These are phyloP conservation scores for Acacia acuminata DNA, from an alignment of 306 rosid species.

Conservation along the genomic window DNA sequence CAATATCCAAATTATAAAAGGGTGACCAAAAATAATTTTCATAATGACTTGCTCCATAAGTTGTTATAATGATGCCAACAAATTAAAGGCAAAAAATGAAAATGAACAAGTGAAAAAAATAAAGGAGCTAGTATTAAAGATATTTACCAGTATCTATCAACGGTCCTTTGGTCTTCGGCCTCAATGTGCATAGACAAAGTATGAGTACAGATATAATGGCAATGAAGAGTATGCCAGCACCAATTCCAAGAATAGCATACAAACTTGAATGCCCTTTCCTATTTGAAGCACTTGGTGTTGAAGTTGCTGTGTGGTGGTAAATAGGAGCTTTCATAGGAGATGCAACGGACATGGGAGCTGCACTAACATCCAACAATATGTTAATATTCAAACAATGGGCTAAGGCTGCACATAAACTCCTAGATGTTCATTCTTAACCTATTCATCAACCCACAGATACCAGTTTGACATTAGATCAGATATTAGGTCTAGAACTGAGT, in stretches of 20 bases:
- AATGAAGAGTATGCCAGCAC: constrained; percentile 67
- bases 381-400: constrained; percentile 27
- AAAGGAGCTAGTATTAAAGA: constrained; percentile 25
- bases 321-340: constrained; percentile 61
- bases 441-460: constrained; percentile 1
- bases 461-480: not conserved
- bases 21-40: constrained; percentile 6
- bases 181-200: constrained; percentile 59
- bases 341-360: constrained; percentile 67
- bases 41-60: constrained; percentile 17
- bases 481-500: not conserved
- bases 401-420: constrained; percentile 4
- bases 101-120: constrained; percentile 1
- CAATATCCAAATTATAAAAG: constrained; percentile 22
- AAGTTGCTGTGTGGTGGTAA: constrained; percentile 43
- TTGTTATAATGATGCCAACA: constrained; percentile 9
- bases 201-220: constrained; percentile 56
- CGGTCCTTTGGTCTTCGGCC: constrained; percentile 54
- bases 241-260: constrained; percentile 68
- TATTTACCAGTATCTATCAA: constrained; percentile 61
- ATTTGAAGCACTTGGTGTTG: constrained; percentile 49
- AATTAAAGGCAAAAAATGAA: not conserved
- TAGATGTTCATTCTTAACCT: constrained; percentile 11
- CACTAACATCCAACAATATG: constrained; percentile 19
- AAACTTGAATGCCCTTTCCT: constrained; percentile 61